These are phyloP conservation scores for Phialophora macrospora DNA, from an alignment of 2,329 filamentous ascomycete species.

Conservation along the genomic window DNA sequence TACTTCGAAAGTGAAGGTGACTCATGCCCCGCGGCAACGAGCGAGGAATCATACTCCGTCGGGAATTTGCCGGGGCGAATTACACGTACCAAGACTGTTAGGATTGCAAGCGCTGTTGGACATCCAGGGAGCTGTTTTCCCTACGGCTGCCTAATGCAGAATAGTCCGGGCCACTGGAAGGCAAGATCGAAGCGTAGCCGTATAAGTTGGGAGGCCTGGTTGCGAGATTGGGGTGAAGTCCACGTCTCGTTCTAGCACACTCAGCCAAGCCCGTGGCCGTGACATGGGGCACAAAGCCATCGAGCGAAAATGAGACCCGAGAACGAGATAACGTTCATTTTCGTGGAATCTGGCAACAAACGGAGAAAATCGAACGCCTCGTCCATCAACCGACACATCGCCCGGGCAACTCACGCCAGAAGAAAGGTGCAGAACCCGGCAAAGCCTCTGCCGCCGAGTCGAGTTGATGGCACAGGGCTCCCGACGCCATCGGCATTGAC, in stretches of 20 bases:
- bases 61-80: background rate
- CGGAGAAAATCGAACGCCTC: background rate
- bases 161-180: background rate
- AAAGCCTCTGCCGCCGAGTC: background rate
- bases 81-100: background rate
- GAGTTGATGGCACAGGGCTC: background rate
- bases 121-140: background rate
- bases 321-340: conserved; percentile 1
- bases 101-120: background rate
- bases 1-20: background rate
- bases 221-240: too few relatives aligned
- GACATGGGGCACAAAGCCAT: background rate
- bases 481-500: background rate
- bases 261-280: background rate
- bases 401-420: background rate
- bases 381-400: conserved; percentile 7
- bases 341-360: background rate
- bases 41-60: background rate
- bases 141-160: background rate
- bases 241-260: background rate
- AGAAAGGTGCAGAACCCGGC: background rate
- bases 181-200: background rate
- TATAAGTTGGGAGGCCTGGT: background rate
- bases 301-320: background rate
- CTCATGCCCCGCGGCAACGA: background rate